Evolutionary conservation across 805 yeast species (phyloP).

Genomic region (Candida koratica): DNA sequence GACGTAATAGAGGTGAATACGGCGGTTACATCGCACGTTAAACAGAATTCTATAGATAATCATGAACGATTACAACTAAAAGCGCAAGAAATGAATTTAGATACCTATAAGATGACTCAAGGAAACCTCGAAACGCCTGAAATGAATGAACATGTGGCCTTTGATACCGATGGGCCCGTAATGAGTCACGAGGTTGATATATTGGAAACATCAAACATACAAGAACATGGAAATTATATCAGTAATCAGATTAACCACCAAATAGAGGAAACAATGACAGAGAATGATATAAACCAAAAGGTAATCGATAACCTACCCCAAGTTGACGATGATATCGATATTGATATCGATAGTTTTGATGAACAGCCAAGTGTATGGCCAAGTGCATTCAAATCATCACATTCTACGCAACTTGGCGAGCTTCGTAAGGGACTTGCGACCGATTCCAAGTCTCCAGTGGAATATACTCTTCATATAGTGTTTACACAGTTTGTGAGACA

Average conservation of each 20-base stretch:
- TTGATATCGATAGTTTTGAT: slow-evolving; percentile 1
- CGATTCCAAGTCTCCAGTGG: slow-evolving; percentile 71
- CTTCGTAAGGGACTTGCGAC: slow-evolving; percentile 41
- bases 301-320: slow-evolving; percentile 2
- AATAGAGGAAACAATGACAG: background rate
- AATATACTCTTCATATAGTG: slow-evolving; percentile 88
- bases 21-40: slow-evolving; percentile 11
- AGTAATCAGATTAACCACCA: background rate
- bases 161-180: background rate
- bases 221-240: background rate
- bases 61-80: slow-evolving; percentile 9
- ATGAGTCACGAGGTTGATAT: too few relatives aligned
- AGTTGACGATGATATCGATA: slow-evolving; percentile 4
- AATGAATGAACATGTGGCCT: too few relatives aligned
- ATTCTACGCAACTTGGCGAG: slow-evolving; percentile 26
- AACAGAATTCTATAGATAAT: slow-evolving; percentile 9
- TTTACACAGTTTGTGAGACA: slow-evolving; percentile 94
- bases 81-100: slow-evolving; percentile 7
- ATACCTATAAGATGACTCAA: too few relatives aligned
- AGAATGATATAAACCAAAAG: slow-evolving; percentile 1
- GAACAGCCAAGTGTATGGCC: slow-evolving; percentile 1
- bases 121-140: too few relatives aligned
- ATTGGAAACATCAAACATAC: too few relatives aligned
- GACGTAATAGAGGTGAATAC: slow-evolving; percentile 14
- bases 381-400: slow-evolving; percentile 24